Evolutionary conservation across 1,284 basidiomycete genomes (phyloP), one percentile per base, ranked within the genome.

Genomic region (Malassezia sp.): DNA sequence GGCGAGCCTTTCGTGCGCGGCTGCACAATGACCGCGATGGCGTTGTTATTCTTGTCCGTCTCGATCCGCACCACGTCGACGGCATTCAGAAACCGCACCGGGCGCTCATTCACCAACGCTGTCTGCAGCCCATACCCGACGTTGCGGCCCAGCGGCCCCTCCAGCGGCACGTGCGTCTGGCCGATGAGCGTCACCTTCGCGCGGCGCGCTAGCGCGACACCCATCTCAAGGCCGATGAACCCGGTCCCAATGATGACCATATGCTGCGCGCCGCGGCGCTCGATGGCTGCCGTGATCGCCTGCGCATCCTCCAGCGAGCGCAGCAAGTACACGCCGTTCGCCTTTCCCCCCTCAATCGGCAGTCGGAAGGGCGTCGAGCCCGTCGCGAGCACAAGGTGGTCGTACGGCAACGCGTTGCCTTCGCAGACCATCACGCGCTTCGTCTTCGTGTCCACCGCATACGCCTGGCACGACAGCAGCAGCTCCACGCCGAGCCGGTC

Each of bases 201-300:
- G 5, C 70, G 71, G 82, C 83, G 81, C 4, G 79, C 68, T 0
- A 86, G 73, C 0, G 85, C 84, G 12, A 76, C 78, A 4, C 86
- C 85, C 9, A 87, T 75, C 71, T 96, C 89, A 83, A 95, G 86
- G 42, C 84, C 82, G 63, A 96, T 96, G 73, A 93, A 95, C 15
- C 83, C 85, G 26, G 82, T 84, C 1, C 89, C 89, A 54, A 93
- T 83, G 26, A 93, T 78, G 26, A 89, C 85, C 37, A 85, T 72
- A 43, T 80, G 77, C 62, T 85, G 83, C 44, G 53, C 49, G 37
- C 52, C 47, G 33, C 52, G 51, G 31, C 52, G 54, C 48, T 72
- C 69, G 72, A 51, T 59, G 79, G 83, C 82, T 33, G 76, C 76
- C 57, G 83, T 83, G 54, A 93, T 82, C 41, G 78, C 78, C 72